Conservation (phyloP, 192 early-diverging fungal genomes). For the Thamnidium elegans region DNA sequence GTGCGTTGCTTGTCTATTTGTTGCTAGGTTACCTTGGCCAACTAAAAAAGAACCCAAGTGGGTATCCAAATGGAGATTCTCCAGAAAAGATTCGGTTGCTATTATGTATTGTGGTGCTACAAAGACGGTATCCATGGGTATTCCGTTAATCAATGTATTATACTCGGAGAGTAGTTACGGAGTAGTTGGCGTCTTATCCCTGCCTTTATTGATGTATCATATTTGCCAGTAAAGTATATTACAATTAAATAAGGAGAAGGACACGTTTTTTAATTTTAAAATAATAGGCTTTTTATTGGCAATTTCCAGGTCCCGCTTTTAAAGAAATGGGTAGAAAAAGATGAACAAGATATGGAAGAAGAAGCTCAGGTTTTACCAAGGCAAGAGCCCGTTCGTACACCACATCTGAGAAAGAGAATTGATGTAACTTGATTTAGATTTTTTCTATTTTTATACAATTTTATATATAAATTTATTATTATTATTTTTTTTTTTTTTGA, state of each 20-base stretch:
- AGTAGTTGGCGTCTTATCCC: slow-evolving; percentile 49
- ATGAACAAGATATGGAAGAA: slow-evolving; percentile 8
- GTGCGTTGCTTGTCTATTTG: slow-evolving; percentile 40
- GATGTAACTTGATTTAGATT: no score
- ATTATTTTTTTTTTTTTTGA: no score
- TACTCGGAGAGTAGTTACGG: slow-evolving; percentile 42
- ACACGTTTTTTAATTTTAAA: not conserved
- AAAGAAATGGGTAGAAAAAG: slow-evolving; percentile 48
- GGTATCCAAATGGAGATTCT: slow-evolving; percentile 25
- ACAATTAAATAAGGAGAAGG: no score
- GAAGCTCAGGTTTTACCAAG: not conserved
- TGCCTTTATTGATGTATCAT: slow-evolving; percentile 64
- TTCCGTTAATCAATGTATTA: slow-evolving; percentile 67
- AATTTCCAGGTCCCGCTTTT: slow-evolving; percentile 51
- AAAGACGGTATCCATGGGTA: slow-evolving; percentile 67
- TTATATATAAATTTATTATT: no score
- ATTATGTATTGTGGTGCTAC: slow-evolving; percentile 67
- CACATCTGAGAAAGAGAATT: no score
- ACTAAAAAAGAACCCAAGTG: slow-evolving; percentile 24
- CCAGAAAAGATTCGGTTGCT: slow-evolving; percentile 53
- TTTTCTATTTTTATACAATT: no score
- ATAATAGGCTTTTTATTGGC: slow-evolving; percentile 42
- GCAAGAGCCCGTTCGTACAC: no score
- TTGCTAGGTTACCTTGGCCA: slow-evolving; percentile 36
- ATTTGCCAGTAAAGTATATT: slow-evolving; percentile 29